Evolutionary conservation across 2,329 filamentous ascomycete species (phyloP).

Genomic region (Apiospora hydei): DNA sequence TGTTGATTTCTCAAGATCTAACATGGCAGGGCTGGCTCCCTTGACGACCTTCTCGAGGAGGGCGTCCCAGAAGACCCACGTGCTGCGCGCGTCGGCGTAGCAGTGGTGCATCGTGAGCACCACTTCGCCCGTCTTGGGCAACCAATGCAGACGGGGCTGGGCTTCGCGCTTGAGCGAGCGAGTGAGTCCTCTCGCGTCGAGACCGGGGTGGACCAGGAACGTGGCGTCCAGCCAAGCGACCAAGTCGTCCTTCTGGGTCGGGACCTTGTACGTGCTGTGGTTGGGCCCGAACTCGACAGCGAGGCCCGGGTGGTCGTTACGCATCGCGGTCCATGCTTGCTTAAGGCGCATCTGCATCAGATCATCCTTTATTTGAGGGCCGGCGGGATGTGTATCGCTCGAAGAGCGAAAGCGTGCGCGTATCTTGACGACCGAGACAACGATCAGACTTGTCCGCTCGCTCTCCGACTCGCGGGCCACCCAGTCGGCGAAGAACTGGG

Average conservation of each 20-base stretch:
- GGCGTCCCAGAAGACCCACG: not conserved
- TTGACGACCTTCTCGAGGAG: not conserved
- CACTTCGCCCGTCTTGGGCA: not conserved
- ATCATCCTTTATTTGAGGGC: not conserved
- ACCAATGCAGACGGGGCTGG: not conserved
- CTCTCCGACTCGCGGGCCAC: not conserved
- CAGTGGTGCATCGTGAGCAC: not conserved
- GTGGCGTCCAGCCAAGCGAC: not conserved
- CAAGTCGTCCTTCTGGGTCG: not conserved
- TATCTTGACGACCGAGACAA: not conserved
- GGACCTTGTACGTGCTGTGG: not conserved
- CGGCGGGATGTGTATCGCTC: not conserved
- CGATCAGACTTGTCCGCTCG: not conserved
- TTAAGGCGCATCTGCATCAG: not conserved
- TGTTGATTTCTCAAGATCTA: not conserved
- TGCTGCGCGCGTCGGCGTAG: not conserved
- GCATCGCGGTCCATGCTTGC: not conserved
- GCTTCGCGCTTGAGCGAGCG: not conserved
- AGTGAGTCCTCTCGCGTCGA: not conserved
- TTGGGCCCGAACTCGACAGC: not conserved
- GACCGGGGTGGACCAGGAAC: not conserved
- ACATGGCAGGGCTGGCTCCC: not conserved
- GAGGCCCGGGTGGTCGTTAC: not conserved
- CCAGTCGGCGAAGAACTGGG: not conserved
- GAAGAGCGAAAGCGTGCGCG: not conserved